These are phyloP conservation scores for Fusarium sp. DNA, from an alignment of 2,329 filamentous ascomycete species.

Conservation along the genomic window DNA sequence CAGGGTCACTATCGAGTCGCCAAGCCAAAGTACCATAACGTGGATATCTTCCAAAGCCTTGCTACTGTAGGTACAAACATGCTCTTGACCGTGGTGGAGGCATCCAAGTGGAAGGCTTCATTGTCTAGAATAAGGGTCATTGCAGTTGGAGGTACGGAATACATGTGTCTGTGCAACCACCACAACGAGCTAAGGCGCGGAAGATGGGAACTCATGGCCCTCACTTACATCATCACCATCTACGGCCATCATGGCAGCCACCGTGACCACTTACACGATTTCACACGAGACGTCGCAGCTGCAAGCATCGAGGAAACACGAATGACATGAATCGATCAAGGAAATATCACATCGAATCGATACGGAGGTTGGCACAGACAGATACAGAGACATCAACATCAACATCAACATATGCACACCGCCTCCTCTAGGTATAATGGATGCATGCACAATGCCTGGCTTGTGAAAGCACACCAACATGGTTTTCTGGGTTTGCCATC, in stretches of 20 bases:
- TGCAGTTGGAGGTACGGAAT: conserved; percentile 21
- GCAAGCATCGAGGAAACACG: conserved; percentile 14
- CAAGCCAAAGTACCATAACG: conserved; percentile 11
- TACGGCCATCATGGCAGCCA: conserved; percentile 25
- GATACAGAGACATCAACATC: conserved; percentile 18
- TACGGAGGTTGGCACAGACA: conserved; percentile 1
- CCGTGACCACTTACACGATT: conserved; percentile 28
- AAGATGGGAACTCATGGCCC: conserved; percentile 35
- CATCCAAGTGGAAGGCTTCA: conserved; percentile 7
- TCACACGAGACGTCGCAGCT: conserved; percentile 15
- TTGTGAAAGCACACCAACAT: conserved; percentile 14
- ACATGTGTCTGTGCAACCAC: conserved; percentile 37
- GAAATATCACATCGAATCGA: neutral
- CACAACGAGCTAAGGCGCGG: conserved; percentile 31
- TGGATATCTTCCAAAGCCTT: neutral
- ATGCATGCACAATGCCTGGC: conserved; percentile 14
- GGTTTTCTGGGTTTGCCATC: conserved; percentile 20
- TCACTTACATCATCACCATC: conserved; percentile 41
- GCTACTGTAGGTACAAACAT: conserved; percentile 5
- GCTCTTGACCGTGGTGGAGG: neutral
- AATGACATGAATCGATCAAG: conserved; percentile 13
- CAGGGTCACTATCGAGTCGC: conserved; percentile 2
- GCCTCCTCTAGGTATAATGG: neutral
- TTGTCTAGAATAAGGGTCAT: conserved; percentile 6
- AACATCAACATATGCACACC: conserved; percentile 8